Percentiles rank a stretch among this genome's conserved stretches.
phyloP scores from a whole-genome alignment of 179 eudicot genomes.

The Camellia oleifera region DNA sequence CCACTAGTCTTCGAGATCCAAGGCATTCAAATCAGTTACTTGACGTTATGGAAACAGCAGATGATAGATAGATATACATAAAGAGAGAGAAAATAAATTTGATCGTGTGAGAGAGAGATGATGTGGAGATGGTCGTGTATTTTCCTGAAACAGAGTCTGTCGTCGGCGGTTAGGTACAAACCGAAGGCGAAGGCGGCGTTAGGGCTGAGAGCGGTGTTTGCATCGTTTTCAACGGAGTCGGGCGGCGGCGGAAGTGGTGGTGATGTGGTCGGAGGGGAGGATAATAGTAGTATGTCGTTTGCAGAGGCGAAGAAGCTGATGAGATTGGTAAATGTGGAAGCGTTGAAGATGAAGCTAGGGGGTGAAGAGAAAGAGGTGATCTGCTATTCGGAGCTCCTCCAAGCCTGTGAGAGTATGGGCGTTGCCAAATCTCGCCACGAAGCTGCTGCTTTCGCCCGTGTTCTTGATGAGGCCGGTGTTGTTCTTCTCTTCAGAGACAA shows the following conservation, averaged over 20 bases:
- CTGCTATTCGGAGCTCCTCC: conserved; percentile 51
- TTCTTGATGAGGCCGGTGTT: conserved; percentile 91
- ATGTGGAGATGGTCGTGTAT: conserved; percentile 31
- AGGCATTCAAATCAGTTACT: neutral
- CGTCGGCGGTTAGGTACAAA: conserved; percentile 10
- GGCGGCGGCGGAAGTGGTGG: neutral
- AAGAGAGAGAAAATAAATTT: neutral
- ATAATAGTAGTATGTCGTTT: conserved; percentile 28
- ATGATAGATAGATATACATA: neutral
- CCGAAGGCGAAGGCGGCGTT: conserved; percentile 20
- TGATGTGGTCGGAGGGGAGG: neutral
- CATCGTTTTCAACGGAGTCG: neutral
- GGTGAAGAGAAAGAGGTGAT: conserved; percentile 66
- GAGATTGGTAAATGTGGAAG: conserved; percentile 76
- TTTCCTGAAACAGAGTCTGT: conserved; percentile 15
- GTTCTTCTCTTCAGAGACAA: conserved; percentile 76
- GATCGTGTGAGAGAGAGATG: neutral
- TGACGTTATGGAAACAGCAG: neutral
- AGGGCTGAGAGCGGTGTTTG: neutral
- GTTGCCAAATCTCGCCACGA: conserved; percentile 60
- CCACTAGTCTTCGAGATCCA: neutral
- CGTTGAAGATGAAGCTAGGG: conserved; percentile 64
- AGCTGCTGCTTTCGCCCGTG: conserved; percentile 57
- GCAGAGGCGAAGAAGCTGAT: conserved; percentile 75
- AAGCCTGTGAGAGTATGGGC: conserved; percentile 61